phyloP scores from a whole-genome alignment of 2,329 filamentous ascomycete genomes.

The Penicillium sp. region DNA sequence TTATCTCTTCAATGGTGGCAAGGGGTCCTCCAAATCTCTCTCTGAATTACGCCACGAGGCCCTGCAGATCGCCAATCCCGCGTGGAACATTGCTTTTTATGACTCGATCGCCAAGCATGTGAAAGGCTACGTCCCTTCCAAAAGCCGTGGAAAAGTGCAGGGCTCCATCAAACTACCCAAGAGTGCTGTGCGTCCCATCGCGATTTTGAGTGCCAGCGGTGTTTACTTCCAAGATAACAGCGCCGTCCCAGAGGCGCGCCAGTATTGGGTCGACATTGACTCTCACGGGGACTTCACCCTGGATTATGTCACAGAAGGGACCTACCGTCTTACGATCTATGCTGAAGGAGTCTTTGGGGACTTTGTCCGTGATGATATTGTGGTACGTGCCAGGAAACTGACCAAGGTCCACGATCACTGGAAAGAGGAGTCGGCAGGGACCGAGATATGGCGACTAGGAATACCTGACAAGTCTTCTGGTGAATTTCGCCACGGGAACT shows the following conservation, averaged over 20 bases:
- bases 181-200: conserved; percentile 48
- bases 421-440: conserved; percentile 51
- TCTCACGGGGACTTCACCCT: conserved; percentile 47
- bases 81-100: conserved; percentile 57
- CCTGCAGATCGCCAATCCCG: conserved; percentile 44
- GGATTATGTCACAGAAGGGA: conserved; percentile 50
- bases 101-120: conserved; percentile 56
- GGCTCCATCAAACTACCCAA: conserved; percentile 48
- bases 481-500: conserved; percentile 55
- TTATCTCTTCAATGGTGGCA: conserved; percentile 57
- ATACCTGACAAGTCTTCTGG: conserved; percentile 57
- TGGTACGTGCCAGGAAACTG: conserved; percentile 39
- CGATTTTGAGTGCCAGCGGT: conserved; percentile 49
- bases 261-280: conserved; percentile 57
- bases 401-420: conserved; percentile 41
- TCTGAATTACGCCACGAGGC: conserved; percentile 51
- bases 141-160: conserved; percentile 47
- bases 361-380: conserved; percentile 49
- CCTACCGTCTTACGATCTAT: conserved; percentile 58
- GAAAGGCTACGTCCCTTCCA: conserved; percentile 53
- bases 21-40: conserved; percentile 39
- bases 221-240: conserved; percentile 57
- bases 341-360: conserved; percentile 58
- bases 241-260: conserved; percentile 49
- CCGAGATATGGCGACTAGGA: conserved; percentile 58